A percentile compares a stretch with the other conserved stretches of the same genome.
Evolutionary conservation across 1,284 basidiomycete species (phyloP).

Genomic region (Tranzscheliella williamsii): DNA sequence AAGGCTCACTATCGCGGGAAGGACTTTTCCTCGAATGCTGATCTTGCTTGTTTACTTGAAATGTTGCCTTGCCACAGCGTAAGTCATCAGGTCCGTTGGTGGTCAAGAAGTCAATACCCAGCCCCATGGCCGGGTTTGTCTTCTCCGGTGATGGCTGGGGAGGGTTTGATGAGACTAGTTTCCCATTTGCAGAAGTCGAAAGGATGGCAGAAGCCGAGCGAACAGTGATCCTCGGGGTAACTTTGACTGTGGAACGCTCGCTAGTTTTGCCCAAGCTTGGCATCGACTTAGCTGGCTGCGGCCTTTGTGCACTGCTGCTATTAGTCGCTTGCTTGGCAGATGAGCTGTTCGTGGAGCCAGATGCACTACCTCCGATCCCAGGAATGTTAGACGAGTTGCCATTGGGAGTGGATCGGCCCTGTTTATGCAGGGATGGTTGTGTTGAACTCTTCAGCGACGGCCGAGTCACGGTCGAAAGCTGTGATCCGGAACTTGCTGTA

Average conservation of each 20-base stretch:
- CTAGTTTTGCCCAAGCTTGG: conserved; percentile 21
- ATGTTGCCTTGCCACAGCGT: too few relatives aligned
- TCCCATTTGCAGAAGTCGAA: background rate
- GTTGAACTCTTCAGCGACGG: conserved; percentile 8
- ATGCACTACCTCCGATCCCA: too few relatives aligned
- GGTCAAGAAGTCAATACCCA: conserved; percentile 21
- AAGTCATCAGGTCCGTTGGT: too few relatives aligned
- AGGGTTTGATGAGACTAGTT: too few relatives aligned
- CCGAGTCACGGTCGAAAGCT: conserved; percentile 14
- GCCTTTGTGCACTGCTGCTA: too few relatives aligned
- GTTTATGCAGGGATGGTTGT: background rate
- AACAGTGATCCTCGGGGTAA: conserved; percentile 27
- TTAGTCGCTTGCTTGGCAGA: too few relatives aligned
- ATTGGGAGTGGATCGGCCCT: background rate
- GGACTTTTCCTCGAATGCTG: too few relatives aligned
- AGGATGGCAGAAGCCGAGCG: conserved; percentile 12
- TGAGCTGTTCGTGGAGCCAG: too few relatives aligned
- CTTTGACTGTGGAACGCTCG: conserved; percentile 12
- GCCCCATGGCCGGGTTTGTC: conserved; percentile 18
- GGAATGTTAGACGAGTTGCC: background rate
- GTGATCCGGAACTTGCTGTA: conserved; percentile 11
- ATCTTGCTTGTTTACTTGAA: too few relatives aligned
- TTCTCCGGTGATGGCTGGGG: too few relatives aligned
- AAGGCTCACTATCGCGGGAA: too few relatives aligned
- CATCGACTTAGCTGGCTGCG: conserved; percentile 28